phyloP scores from a whole-genome alignment of 2,329 filamentous ascomycete species.

The Plenodomus lindquistii region DNA sequence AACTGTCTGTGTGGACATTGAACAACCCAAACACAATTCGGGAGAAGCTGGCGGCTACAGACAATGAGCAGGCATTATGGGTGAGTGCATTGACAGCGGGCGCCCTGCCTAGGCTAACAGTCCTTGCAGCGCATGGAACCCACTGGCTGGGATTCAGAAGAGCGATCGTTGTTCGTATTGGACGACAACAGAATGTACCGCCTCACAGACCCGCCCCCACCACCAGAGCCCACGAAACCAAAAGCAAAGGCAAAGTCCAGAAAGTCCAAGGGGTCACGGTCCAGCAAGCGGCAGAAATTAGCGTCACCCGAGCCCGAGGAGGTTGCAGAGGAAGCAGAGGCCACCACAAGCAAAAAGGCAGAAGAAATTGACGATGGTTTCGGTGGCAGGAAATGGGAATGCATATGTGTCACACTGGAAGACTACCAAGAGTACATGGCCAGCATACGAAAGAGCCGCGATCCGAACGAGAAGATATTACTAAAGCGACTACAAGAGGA shows the following conservation, averaged over 20 bases:
- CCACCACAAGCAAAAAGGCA: slow-evolving; percentile 35
- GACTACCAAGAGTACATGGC: slow-evolving; percentile 76
- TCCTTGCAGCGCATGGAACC: slow-evolving; percentile 67
- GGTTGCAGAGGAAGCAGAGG: slow-evolving; percentile 44
- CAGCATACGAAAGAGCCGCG: slow-evolving; percentile 73
- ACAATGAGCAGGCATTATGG: slow-evolving; percentile 81
- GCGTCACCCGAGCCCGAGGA: slow-evolving; percentile 51
- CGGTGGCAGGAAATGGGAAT: slow-evolving; percentile 85
- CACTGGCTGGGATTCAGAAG: slow-evolving; percentile 85
- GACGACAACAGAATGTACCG: slow-evolving; percentile 95
- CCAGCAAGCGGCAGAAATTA: slow-evolving; percentile 72
- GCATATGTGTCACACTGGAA: slow-evolving; percentile 77
- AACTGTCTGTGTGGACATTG: slow-evolving; percentile 87
- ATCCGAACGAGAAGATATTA: slow-evolving; percentile 82
- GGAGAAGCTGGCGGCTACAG: slow-evolving; percentile 82
- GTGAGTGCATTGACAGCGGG: slow-evolving; percentile 55
- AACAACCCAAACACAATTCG: slow-evolving; percentile 84
- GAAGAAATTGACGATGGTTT: slow-evolving; percentile 62
- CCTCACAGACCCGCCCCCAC: slow-evolving; percentile 72
- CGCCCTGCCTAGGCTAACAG: slow-evolving; percentile 17
- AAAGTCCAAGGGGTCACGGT: slow-evolving; percentile 60
- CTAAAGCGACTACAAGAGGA: slow-evolving; percentile 73
- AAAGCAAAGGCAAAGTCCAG: slow-evolving; percentile 59
- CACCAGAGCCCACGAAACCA: slow-evolving; percentile 59
- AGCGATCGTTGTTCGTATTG: slow-evolving; percentile 84